These are phyloP conservation scores for Sclerotinia glacialis DNA, from an alignment of 2,329 filamentous ascomycete species.

Conservation along the genomic window DNA sequence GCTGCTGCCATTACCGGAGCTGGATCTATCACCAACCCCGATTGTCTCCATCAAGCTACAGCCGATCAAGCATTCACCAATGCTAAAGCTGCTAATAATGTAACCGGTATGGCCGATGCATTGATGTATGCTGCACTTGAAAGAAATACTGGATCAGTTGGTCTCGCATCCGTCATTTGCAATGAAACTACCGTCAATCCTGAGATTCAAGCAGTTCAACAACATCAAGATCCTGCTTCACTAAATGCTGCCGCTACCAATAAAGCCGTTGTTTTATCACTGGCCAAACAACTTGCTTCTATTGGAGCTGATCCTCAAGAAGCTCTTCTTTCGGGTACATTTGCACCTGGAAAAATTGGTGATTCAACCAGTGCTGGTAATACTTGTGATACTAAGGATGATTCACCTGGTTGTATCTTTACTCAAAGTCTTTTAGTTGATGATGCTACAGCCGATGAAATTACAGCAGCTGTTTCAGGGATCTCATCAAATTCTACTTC, in stretches of 20 bases:
- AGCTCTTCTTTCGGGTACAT: slow-evolving; percentile 60
- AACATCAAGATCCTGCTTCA: slow-evolving; percentile 67
- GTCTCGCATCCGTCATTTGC: slow-evolving; percentile 56
- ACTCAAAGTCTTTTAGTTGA: slow-evolving; percentile 51
- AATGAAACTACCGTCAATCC: slow-evolving; percentile 58
- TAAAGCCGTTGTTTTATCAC: slow-evolving; percentile 57
- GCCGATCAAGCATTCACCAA: slow-evolving; percentile 62
- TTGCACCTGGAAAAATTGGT: slow-evolving; percentile 52
- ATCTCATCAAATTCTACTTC: slow-evolving; percentile 29
- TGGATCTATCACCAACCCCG: slow-evolving; percentile 49
- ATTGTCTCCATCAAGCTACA: slow-evolving; percentile 57
- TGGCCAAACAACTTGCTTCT: slow-evolving; percentile 57
- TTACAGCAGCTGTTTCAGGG: slow-evolving; percentile 48
- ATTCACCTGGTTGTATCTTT: slow-evolving; percentile 55
- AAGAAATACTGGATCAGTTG: slow-evolving; percentile 59
- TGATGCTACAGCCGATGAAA: slow-evolving; percentile 52
- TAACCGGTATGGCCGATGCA: slow-evolving; percentile 52
- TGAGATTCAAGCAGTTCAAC: slow-evolving; percentile 60
- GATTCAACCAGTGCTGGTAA: slow-evolving; percentile 50
- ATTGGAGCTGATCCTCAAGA: slow-evolving; percentile 61
- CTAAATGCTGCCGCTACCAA: slow-evolving; percentile 54
- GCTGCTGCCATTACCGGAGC: slow-evolving; percentile 49
- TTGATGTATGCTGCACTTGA: slow-evolving; percentile 55
- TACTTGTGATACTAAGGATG: slow-evolving; percentile 49
- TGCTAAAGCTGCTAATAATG: slow-evolving; percentile 53